Conservation (phyloP, 768 basidiomycete genomes). For the Lactarius hengduanensis region DNA sequence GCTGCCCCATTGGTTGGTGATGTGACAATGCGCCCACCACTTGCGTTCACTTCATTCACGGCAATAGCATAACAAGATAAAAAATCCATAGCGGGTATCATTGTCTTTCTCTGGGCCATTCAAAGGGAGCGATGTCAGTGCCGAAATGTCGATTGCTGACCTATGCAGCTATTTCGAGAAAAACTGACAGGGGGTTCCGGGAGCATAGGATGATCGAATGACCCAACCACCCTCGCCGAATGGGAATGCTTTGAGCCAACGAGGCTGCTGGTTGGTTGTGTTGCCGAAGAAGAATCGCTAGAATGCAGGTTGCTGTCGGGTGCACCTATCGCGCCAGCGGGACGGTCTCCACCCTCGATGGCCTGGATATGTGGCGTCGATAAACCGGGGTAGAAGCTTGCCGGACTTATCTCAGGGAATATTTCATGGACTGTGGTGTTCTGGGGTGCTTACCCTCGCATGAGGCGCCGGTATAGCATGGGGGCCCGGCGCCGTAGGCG, state of each 20-base stretch:
- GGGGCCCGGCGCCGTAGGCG: constrained; percentile 80
- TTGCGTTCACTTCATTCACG: constrained; percentile 93
- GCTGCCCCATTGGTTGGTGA: constrained; percentile 93
- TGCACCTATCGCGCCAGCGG: constrained; percentile 29
- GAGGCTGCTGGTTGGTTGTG: background rate
- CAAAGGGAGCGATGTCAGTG: constrained; percentile 5
- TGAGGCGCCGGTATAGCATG: constrained; percentile 83
- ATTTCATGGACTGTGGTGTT: constrained; percentile 13
- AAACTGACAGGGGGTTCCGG: constrained; percentile 77
- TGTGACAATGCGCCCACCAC: constrained; percentile 92
- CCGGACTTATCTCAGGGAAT: constrained; percentile 11
- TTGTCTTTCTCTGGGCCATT: constrained; percentile 63
- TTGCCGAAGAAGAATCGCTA: constrained; percentile 23
- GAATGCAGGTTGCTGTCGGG: constrained; percentile 30
- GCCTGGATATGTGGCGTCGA: constrained; percentile 38
- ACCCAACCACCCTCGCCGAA: constrained; percentile 58
- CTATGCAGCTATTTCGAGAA: background rate
- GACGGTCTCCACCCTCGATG: constrained; percentile 36
- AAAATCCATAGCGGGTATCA: constrained; percentile 92
- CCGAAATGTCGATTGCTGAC: constrained; percentile 1
- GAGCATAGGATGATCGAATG: constrained; percentile 73
- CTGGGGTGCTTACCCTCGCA: constrained; percentile 66
- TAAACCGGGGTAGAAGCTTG: constrained; percentile 54
- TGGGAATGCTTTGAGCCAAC: constrained; percentile 29
- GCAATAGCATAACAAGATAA: constrained; percentile 92